A percentile compares a stretch with the other conserved stretches of the same genome.
These are phyloP conservation scores for Lagenidium giganteum DNA, from an alignment of 352 stramenopile genomes.

Conservation along the genomic window DNA sequence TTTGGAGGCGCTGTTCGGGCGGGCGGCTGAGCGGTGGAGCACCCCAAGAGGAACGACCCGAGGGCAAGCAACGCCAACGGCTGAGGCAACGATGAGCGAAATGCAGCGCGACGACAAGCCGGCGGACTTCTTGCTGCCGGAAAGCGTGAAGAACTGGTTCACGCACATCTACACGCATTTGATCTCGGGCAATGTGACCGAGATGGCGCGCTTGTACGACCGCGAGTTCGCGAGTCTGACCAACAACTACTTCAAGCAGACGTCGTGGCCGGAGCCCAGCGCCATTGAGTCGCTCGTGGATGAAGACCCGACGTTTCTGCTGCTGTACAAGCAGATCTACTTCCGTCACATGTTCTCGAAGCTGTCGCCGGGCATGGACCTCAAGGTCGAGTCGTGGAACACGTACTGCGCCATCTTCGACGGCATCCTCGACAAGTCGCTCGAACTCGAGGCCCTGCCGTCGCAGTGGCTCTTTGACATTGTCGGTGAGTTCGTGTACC, in stretches of 20 bases:
- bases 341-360: conserved; percentile 93
- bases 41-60: too few relatives aligned
- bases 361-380: conserved; percentile 74
- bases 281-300: conserved; percentile 71
- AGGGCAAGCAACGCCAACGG: too few relatives aligned
- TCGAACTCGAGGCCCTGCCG: conserved; percentile 77
- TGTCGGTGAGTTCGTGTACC: conserved; percentile 97
- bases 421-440: conserved; percentile 74
- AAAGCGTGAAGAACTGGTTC: conserved; percentile 82
- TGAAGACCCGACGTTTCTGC: conserved; percentile 85
- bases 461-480: conserved; percentile 98
- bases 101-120: conserved; percentile 64
- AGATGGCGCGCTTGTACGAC: conserved; percentile 79
- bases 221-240: conserved; percentile 76
- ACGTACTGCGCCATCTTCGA: conserved; percentile 94
- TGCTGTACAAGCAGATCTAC: conserved; percentile 95
- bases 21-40: too few relatives aligned
- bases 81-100: conserved; percentile 25
- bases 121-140: conserved; percentile 72
- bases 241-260: conserved; percentile 91
- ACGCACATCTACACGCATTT: conserved; percentile 73
- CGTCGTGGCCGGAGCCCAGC: conserved; percentile 88
- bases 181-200: conserved; percentile 56
- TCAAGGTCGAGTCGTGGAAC: conserved; percentile 87
- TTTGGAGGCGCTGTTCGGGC: too few relatives aligned